Base-by-base conservation (phyloP, 495 filamentous ascomycete species). In the Trichoderma gamsii region DNA sequence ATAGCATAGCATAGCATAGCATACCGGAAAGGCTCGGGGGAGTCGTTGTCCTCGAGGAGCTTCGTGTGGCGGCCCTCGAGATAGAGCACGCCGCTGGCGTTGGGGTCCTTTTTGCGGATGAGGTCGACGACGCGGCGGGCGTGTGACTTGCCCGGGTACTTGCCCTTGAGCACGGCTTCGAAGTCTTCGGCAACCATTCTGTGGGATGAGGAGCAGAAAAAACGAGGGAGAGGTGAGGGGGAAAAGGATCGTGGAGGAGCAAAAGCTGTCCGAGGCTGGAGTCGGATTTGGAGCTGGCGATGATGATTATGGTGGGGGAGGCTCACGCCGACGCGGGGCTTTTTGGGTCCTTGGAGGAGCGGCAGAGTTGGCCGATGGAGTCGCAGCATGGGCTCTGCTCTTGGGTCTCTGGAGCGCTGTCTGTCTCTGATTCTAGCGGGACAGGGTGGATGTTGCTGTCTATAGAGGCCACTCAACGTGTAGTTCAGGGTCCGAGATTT, bases 141-240 rank as follows among this genome's bases (percentile, higher is more conserved):
- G 78, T 99, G 95, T 27, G 84, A 84, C 78, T 97, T 98, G 52
- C 92, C 96, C n/a, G 95, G 96, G 76, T 99, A 99, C 78, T 97
- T 97, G 63, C 87, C 89, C 70, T 81, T 71, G 29, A 83, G 73
- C 59, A 82, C 75, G 7, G 72, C 76, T 67, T 79, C 76, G 67
- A 72, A 76, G 49, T 75, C 77, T 51, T 66, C 21, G 65, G 65
- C 65, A n/a, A 66, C 65, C 65, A 66, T 66, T 6, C 35, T 16
- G n/a, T 11, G 35, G 9, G 63, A 23, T 13, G 35, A 32, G 25
- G 16, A 21, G 25, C 27, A 61, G 27, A 61, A 61, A 25, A 38
- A 38, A 38, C 0, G 35, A 2, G 35, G 35, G 35, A 38, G 35
- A 38, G 5, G 7, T 7, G 35, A 0, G 8, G 35, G 35, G 35